These are phyloP conservation scores for Globisporangium splendens DNA, from an alignment of 352 stramenopile genomes.

Conservation along the genomic window DNA sequence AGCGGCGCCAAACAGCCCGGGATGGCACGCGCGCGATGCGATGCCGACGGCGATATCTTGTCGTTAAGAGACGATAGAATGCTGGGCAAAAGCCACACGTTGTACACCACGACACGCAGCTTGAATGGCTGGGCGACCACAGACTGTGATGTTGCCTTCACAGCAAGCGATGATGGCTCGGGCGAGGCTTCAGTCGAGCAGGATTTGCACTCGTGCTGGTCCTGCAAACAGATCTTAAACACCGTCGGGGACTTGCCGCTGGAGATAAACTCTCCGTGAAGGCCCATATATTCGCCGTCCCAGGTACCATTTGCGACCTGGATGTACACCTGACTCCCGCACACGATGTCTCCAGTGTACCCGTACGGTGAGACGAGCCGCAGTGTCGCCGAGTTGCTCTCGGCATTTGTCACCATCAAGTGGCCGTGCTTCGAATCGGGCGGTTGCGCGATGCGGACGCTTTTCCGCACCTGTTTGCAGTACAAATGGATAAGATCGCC, in stretches of 20 bases:
- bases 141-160: not conserved
- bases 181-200: slow-evolving; percentile 9
- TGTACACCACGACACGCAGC: slow-evolving; percentile 66
- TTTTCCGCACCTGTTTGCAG: slow-evolving; percentile 38
- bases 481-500: slow-evolving; percentile 54
- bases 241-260: slow-evolving; percentile 44
- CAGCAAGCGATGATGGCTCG: not conserved
- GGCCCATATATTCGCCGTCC: slow-evolving; percentile 40
- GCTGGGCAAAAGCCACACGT: slow-evolving; percentile 66
- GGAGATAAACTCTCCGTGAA: slow-evolving; percentile 47
- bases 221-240: slow-evolving; percentile 32
- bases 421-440: slow-evolving; percentile 57
- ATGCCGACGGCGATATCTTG: slow-evolving; percentile 51
- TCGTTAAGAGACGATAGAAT: slow-evolving; percentile 58
- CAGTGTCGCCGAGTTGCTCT: slow-evolving; percentile 31
- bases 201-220: slow-evolving; percentile 19
- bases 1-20: slow-evolving; percentile 34
- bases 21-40: slow-evolving; percentile 52
- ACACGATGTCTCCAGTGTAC: slow-evolving; percentile 32
- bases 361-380: slow-evolving; percentile 57
- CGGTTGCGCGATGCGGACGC: slow-evolving; percentile 34
- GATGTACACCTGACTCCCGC: slow-evolving; percentile 51
- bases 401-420: slow-evolving; percentile 35
- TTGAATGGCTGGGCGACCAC: slow-evolving; percentile 21
- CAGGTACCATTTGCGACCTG: slow-evolving; percentile 50